Evolutionary conservation across 2,329 filamentous ascomycete species (phyloP), one percentile per base, ranked within the genome.

Genomic region (Fusarium hainanense): DNA sequence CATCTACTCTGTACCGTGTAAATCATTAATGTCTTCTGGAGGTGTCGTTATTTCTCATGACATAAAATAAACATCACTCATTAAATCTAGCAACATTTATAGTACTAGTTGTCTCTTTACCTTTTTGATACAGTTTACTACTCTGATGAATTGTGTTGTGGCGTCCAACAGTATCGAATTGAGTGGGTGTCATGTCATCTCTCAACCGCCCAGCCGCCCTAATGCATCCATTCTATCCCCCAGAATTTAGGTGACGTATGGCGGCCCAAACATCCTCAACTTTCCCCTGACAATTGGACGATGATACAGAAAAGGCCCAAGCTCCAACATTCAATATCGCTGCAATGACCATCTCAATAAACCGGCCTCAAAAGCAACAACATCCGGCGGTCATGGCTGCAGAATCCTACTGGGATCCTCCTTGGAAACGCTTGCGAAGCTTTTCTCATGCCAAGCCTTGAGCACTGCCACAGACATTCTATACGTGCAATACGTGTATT

Each of bases 401-500:
- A 52, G 20, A 47, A 41, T 34, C 20, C 14, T 58, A 20, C 51
- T 37, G n/a, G 49, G 52, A 37, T 52, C 27, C 58, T 62, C 59
- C 63, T 30, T 56, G 48, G 3, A 48, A 47, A 48, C 51, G 67
- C 52, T 70, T 70, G 58, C 67, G 63, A 70, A 70, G 57, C 46
- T 42, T 52, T 41, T 49, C 34, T 37, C 47, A 43, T 52, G 67
- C 67, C 58, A 70, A 70, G 67, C 63, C 67, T 47, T 44, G 21
- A 62, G 69, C 69, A 72, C 69, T 70, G 69, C 69, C 69, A 72
- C 69, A 21, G 43, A 51, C 51, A 23, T 50, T 61, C 58, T 43
- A 41, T 55, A 52, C 32, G 54, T 37, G 40, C 8, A 40, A 30
- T 30, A 30, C 28, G 54, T 37, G 40, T 14, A 54, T 55, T 40